Evolutionary conservation across 2,329 filamentous ascomycete species (phyloP).

Genomic region (Emmonsia crescens): DNA sequence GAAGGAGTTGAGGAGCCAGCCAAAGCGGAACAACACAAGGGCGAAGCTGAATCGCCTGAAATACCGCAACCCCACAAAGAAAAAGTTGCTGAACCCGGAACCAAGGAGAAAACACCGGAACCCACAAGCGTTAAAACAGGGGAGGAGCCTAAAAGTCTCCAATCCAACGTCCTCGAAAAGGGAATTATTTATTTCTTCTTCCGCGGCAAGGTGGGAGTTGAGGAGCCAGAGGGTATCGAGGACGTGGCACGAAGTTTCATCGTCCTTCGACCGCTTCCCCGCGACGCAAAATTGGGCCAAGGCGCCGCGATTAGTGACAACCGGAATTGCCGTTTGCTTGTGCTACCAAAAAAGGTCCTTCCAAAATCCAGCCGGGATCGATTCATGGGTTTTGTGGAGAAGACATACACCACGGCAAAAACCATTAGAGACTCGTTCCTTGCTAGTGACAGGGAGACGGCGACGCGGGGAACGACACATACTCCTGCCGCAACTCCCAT

Average conservation of each 20-base stretch:
- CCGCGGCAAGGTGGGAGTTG: constrained; percentile 62
- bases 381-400: constrained; percentile 78
- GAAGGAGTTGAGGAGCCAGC: neutral
- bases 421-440: constrained; percentile 66
- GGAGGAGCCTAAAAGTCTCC: constrained; percentile 38
- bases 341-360: constrained; percentile 74
- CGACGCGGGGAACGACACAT: constrained; percentile 60
- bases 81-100: constrained; percentile 8
- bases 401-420: constrained; percentile 53
- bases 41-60: neutral
- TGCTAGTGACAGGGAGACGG: constrained; percentile 60
- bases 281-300: constrained; percentile 56
- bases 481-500: constrained; percentile 60
- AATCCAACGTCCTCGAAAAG: constrained; percentile 66
- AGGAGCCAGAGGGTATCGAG: constrained; percentile 48
- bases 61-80: neutral
- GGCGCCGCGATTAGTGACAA: constrained; percentile 46
- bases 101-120: constrained; percentile 6
- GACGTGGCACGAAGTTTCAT: constrained; percentile 74
- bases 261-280: constrained; percentile 60
- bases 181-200: constrained; percentile 89
- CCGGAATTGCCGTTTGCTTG: constrained; percentile 58
- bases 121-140: constrained; percentile 39
- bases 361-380: constrained; percentile 57
- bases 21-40: neutral